Evolutionary conservation across 305 asterid species (phyloP).

Genomic region (Ilex paraguariensis): DNA sequence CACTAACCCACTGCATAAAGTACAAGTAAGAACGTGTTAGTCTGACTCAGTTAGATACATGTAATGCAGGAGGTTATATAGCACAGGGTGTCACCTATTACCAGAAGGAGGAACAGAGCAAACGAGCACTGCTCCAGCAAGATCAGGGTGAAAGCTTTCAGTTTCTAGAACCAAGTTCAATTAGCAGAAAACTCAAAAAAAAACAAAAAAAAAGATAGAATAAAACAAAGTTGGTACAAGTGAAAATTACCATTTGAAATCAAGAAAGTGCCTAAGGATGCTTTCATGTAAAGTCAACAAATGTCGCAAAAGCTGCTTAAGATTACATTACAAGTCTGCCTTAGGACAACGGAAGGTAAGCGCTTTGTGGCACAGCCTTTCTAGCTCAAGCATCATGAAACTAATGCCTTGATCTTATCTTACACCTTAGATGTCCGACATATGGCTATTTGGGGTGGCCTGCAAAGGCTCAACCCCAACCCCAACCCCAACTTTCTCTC

Average conservation of each 20-base stretch:
- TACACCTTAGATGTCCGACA: too few relatives aligned
- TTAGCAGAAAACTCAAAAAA: constrained; percentile 1
- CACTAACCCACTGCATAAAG: constrained; percentile 60
- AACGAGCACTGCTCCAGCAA: constrained; percentile 66
- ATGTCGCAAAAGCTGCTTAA: too few relatives aligned
- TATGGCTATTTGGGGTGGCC: too few relatives aligned
- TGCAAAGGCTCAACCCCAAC: too few relatives aligned
- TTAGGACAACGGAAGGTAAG: not conserved
- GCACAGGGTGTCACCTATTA: constrained; percentile 57
- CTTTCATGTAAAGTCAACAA: too few relatives aligned
- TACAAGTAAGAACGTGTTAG: constrained; percentile 17
- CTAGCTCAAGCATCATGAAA: not conserved
- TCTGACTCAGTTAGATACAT: constrained; percentile 1
- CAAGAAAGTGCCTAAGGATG: too few relatives aligned
- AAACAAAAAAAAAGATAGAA: not conserved
- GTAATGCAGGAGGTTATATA: constrained; percentile 3
- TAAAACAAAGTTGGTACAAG: not conserved
- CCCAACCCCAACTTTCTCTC: too few relatives aligned
- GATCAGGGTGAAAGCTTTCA: constrained; percentile 33
- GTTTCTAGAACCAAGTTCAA: constrained; percentile 31
- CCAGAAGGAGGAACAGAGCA: constrained; percentile 96
- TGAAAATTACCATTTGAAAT: constrained; percentile 2
- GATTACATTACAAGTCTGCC: not conserved
- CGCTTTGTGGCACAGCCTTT: not conserved
- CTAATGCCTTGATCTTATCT: not conserved